phyloP scores from a whole-genome alignment of 768 basidiomycete genomes.

The Mycena metata region DNA sequence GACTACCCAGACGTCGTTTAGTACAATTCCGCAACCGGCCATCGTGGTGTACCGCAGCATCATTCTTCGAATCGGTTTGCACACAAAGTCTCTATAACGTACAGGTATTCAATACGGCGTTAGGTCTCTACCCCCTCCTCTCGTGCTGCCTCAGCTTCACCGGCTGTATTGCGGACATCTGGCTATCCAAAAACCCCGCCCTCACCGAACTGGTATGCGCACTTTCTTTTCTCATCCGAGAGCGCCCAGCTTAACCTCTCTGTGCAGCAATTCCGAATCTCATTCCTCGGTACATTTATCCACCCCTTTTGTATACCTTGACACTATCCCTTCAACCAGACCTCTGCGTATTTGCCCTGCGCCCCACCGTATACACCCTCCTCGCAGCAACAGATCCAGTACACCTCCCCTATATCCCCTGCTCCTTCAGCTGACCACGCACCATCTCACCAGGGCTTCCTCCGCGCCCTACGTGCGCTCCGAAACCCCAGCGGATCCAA shows the following conservation, averaged over 20 bases:
- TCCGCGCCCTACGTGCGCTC: not conserved
- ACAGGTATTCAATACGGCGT: no score
- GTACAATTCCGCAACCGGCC: not conserved
- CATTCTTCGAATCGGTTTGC: no score
- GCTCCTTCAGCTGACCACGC: not conserved
- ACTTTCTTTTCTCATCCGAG: not conserved
- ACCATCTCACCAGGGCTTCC: conserved; percentile 4
- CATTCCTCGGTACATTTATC: conserved; percentile 1
- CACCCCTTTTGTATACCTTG: not conserved
- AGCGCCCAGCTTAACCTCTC: not conserved
- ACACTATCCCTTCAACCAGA: conserved; percentile 1
- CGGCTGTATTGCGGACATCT: not conserved
- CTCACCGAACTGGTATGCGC: conserved; percentile 1
- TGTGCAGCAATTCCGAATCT: conserved; percentile 7
- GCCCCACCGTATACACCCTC: no score
- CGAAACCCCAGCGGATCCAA: not conserved
- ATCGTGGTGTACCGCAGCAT: conserved; percentile 5
- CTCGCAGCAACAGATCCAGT: conserved; percentile 3
- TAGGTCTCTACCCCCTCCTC: conserved; percentile 8
- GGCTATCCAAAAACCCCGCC: not conserved
- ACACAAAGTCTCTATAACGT: conserved; percentile 3
- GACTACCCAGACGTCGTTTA: not conserved
- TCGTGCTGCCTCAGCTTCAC: conserved; percentile 3
- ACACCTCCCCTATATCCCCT: not conserved
- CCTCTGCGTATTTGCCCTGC: conserved; percentile 5